A percentile compares a stretch with the other conserved stretches of the same genome.
These are phyloP conservation scores for Aureobasidium sp. DNA, from an alignment of 2,329 filamentous ascomycete species.

Conservation along the genomic window DNA sequence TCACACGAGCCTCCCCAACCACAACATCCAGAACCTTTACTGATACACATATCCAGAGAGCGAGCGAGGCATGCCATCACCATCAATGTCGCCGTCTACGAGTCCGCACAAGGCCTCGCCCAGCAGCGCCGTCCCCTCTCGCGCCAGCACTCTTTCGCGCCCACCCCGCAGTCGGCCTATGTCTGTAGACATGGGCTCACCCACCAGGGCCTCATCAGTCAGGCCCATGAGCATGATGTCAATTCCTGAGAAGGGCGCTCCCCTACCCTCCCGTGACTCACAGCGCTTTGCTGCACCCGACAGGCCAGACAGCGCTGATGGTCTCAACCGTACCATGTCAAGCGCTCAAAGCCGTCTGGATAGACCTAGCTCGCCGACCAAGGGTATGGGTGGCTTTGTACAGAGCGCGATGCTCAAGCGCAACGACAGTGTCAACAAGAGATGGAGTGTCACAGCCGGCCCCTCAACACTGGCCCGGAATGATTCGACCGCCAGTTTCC, in stretches of 20 bases:
- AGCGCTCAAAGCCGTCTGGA: slow-evolving; percentile 53
- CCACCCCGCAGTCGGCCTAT: slow-evolving; percentile 50
- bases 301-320: slow-evolving; percentile 26
- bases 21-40: background rate
- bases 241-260: slow-evolving; percentile 35
- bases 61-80: background rate
- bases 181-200: slow-evolving; percentile 19
- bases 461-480: slow-evolving; percentile 50
- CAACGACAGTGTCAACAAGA: slow-evolving; percentile 87
- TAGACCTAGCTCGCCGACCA: slow-evolving; percentile 65
- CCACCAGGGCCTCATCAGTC: slow-evolving; percentile 42
- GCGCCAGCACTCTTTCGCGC: slow-evolving; percentile 70
- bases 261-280: slow-evolving; percentile 35
- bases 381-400: slow-evolving; percentile 93
- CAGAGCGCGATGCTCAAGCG: slow-evolving; percentile 99
- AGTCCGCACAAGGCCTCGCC: slow-evolving; percentile 17
- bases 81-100: background rate
- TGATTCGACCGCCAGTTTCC: slow-evolving; percentile 55
- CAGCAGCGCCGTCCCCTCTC: slow-evolving; percentile 35
- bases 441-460: slow-evolving; percentile 79
- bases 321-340: slow-evolving; percentile 48
- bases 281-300: slow-evolving; percentile 35
- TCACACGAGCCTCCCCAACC: slow-evolving; percentile 11
- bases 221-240: slow-evolving; percentile 44
- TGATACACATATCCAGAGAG: background rate